Percentiles rank a stretch among this genome's conserved stretches.
Evolutionary conservation across 352 stramenopile genomes (phyloP).

Genomic region (Blastocystis hominis): DNA sequence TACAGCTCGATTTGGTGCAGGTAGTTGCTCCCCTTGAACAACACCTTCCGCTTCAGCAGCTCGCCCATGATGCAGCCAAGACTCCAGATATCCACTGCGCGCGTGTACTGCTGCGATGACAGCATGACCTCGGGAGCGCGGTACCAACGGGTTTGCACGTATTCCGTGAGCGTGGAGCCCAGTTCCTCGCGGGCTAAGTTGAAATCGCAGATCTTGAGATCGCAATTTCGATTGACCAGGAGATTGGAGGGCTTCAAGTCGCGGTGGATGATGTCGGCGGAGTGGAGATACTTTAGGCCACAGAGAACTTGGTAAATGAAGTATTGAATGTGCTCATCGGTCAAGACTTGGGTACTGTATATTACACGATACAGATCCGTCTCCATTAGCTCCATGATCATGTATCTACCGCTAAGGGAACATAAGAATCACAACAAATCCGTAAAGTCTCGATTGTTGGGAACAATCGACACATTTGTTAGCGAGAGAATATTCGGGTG

Average conservation of each 20-base stretch:
- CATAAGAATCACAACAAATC: slow-evolving; percentile 11
- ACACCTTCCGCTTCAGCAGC: slow-evolving; percentile 87
- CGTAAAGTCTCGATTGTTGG: background rate
- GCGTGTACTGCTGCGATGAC: slow-evolving; percentile 90
- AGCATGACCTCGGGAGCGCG: slow-evolving; percentile 88
- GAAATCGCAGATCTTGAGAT: slow-evolving; percentile 86
- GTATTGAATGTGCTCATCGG: slow-evolving; percentile 82
- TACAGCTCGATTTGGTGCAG: slow-evolving; percentile 90
- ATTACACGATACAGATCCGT: slow-evolving; percentile 79
- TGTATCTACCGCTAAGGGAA: slow-evolving; percentile 64
- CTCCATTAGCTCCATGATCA: slow-evolving; percentile 78
- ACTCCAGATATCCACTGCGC: slow-evolving; percentile 88
- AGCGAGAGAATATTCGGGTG: slow-evolving; percentile 27
- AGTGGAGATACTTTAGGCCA: slow-evolving; percentile 90
- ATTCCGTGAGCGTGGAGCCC: slow-evolving; percentile 71
- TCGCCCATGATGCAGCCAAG: slow-evolving; percentile 98
- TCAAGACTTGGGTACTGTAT: slow-evolving; percentile 77
- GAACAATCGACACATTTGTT: background rate
- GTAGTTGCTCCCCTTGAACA: slow-evolving; percentile 86
- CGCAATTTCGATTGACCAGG: slow-evolving; percentile 87
- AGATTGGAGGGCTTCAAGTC: slow-evolving; percentile 89
- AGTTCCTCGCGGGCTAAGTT: slow-evolving; percentile 75
- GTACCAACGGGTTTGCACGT: slow-evolving; percentile 84
- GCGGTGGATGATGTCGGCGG: slow-evolving; percentile 84
- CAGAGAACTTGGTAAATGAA: slow-evolving; percentile 85